Base-by-base conservation (phyloP, 2,329 filamentous ascomycete genomes). In the Sporothrix phasma region DNA sequence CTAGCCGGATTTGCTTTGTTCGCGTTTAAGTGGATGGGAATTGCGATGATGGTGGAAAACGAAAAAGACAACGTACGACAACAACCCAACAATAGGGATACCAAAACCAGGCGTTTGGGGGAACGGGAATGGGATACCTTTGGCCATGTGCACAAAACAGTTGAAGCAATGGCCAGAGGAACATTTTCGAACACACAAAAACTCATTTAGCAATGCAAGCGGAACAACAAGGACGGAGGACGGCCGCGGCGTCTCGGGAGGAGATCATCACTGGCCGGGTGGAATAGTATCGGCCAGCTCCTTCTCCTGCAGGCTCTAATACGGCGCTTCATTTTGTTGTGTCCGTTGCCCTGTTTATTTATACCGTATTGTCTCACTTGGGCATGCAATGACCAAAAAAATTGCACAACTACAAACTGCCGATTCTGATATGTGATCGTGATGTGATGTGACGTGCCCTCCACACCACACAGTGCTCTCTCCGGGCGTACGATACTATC, bases 61-160 rank as follows among this genome's bases (percentile, higher is more conserved):
- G 56, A n/a, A 26, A 62, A 54, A 51, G 24, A 49, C 19, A 37
- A 49, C 19, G 17, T 46, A 34, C 17, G 49, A 53, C 60, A 62
- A 61, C 34, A n/a, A 43, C 47, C 60, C 34, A 45, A 53, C 39
- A 59, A 59, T 34, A 47, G 11, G 58, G 45, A 61, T 3, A 61
- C 17, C 47, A 61, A 63, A 56, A 58, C 56, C 34, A 53, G 63
- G 63, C 63, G 63, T 64, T 64, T 61, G 63, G 63, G 63, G 58
- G 58, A 37, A 51, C 47, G 43, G 62, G 47, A 39, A 53, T 43
- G 11, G 26, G 17, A 46, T 49, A 49, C 22, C 31, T 59, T 53
- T 61, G 58, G 56, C 49, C 54, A 46, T 37, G 37, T 17, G 22
- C 45, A 41, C 47, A 64, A 19, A 63, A 58, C 39, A 59, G 19